Evolutionary conservation across 306 rosid species (phyloP), one percentile per base, ranked within the genome.

Genomic region (Casuarina equisetifolia): DNA sequence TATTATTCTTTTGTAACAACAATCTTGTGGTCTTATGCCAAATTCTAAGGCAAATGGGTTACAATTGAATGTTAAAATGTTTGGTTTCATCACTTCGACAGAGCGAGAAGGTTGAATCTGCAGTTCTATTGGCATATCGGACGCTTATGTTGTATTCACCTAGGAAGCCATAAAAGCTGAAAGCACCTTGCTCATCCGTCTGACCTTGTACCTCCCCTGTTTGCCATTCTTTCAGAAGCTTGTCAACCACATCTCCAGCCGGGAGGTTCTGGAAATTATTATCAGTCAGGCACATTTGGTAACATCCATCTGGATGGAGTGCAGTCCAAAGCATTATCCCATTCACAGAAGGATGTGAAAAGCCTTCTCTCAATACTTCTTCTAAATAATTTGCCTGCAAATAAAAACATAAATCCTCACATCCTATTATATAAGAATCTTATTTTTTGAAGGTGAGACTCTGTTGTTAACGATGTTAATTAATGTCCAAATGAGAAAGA

Each of bases 281-380:
- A 82, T 92, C 96, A 0, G 97, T 95, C 46, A 95, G 87, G 77
- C 97, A 95, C 98, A 95, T 95, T 80, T 83, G 87, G 68, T 92
- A 95, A 82, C 98, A 95, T 58, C 98, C 97, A 1, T 91, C 6
- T 16, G 95, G 90, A 80, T 88, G 91, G 20, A 91, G 74, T 43
- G 98, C 97, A 0, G 91, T 89, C 98, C 98, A 91, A 6, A 95
- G 91, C 96, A 95, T 82, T 69, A 95, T 92, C 59, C 98, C 97
- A 54, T 89, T 90, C 70, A 94, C 95, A 0, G 86, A 85, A 46
- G 97, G 93, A 67, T 94, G 97, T 12, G 97, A 89, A 73, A 88
- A 94, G 5, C 97, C 95, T 89, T 92, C 98, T 76, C 92, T 89
- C 70, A 94, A 35, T 61, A 94, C 97, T 76, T 83, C 82, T 73